Percentiles rank a stretch among this genome's conserved stretches.
phyloP scores from a whole-genome alignment of 192 early-diverging fungal species.

The Geranomyces variabilis region DNA sequence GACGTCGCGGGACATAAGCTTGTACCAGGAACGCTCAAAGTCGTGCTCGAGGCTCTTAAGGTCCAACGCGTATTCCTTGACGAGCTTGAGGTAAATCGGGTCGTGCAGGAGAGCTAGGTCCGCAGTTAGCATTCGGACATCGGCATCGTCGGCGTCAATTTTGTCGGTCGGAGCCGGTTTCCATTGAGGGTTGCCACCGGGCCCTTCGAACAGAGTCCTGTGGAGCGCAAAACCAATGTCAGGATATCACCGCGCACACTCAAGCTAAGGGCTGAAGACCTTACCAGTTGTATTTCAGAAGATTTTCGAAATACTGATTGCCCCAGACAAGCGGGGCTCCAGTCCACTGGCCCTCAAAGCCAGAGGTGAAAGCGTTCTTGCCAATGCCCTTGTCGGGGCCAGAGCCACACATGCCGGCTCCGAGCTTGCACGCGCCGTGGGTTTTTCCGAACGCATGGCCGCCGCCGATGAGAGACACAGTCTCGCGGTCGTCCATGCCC shows the following conservation, averaged over 20 bases:
- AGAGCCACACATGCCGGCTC: conserved; percentile 35
- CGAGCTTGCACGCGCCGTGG: conserved; percentile 47
- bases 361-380: conserved; percentile 51
- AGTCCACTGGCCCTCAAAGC: conserved; percentile 85
- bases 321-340: conserved; percentile 77
- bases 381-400: conserved; percentile 35
- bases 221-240: too few species aligned
- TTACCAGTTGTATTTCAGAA: conserved; percentile 36
- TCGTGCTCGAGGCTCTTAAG: conserved; percentile 12
- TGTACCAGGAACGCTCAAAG: conserved; percentile 46
- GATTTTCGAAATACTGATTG: conserved; percentile 76
- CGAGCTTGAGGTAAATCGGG: conserved; percentile 56
- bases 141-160: background rate
- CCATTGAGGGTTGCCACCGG: conserved; percentile 38
- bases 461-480: conserved; percentile 66
- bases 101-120: conserved; percentile 66
- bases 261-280: too few species aligned
- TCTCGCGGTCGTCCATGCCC: conserved; percentile 64
- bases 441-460: conserved; percentile 62
- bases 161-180: conserved; percentile 45
- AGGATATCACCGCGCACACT: too few species aligned
- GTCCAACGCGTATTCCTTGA: conserved; percentile 65
- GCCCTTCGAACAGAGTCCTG: conserved; percentile 22
- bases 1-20: conserved; percentile 40
- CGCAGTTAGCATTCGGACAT: conserved; percentile 56